These are phyloP conservation scores for Zygnema cylindricum DNA, from an alignment of 139 green algal species.

Conservation along the genomic window DNA sequence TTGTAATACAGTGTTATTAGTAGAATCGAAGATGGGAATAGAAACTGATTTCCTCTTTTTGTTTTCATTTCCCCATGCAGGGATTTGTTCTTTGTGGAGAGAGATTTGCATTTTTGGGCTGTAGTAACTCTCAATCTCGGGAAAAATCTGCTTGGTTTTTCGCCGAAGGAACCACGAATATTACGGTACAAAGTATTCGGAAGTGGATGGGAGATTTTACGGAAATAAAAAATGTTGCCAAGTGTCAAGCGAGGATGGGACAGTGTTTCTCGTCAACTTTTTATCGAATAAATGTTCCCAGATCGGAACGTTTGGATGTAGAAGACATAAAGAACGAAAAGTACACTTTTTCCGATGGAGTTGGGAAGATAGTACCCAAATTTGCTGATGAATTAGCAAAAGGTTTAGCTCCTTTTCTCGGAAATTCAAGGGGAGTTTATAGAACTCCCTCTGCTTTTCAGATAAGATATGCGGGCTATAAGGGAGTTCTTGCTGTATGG, in stretches of 20 bases:
- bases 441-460: constrained; percentile 45
- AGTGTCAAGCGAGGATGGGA: constrained; percentile 66
- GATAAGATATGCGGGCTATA: constrained; percentile 60
- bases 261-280: constrained; percentile 67
- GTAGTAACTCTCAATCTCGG: constrained; percentile 19
- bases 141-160: constrained; percentile 53
- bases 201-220: constrained; percentile 60
- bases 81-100: constrained; percentile 34
- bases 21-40: too few species aligned
- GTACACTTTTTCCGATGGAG: constrained; percentile 68
- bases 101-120: constrained; percentile 30
- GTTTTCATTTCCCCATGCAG: too few species aligned
- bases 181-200: constrained; percentile 51
- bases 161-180: background rate
- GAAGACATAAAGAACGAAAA: constrained; percentile 58
- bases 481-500: constrained; percentile 58
- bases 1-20: too few species aligned
- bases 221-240: constrained; percentile 48
- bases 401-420: background rate
- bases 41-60: too few species aligned
- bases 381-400: constrained; percentile 35
- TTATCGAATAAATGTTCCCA: background rate
- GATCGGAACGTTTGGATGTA: background rate
- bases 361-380: constrained; percentile 61
- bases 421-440: background rate